These are phyloP conservation scores for Monosporascus sp. DNA, from an alignment of 2,329 filamentous ascomycete genomes.

Conservation along the genomic window DNA sequence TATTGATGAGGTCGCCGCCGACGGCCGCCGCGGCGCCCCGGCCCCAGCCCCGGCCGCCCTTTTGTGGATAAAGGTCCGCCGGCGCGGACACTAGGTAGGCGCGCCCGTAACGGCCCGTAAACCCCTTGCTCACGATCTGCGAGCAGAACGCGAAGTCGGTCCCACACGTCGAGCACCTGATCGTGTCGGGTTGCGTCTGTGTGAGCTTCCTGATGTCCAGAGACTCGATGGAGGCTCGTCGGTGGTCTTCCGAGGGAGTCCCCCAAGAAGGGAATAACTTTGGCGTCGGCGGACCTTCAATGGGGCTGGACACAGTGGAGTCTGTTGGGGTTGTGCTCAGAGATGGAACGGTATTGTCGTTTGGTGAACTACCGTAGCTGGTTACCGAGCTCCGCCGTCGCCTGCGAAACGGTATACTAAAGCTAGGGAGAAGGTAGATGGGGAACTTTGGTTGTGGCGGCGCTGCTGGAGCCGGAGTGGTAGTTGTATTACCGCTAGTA, in stretches of 20 bases:
- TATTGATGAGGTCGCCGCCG: constrained; percentile 41
- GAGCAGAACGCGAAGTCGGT: constrained; percentile 55
- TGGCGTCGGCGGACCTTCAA: constrained; percentile 18
- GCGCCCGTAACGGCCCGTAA: constrained; percentile 60
- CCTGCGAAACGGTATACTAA: constrained; percentile 43
- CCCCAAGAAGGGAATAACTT: constrained; percentile 12
- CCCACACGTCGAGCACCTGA: constrained; percentile 55
- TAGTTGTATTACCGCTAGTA: background rate
- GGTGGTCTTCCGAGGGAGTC: constrained; percentile 1
- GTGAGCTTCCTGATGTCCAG: constrained; percentile 27
- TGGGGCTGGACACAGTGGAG: constrained; percentile 24
- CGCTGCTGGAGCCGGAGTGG: constrained; percentile 6
- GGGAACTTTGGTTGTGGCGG: constrained; percentile 38
- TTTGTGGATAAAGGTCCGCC: constrained; percentile 7
- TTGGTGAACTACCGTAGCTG: constrained; percentile 18
- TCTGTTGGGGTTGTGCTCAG: constrained; percentile 31
- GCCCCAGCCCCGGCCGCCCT: background rate
- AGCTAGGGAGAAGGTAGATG: constrained; percentile 46
- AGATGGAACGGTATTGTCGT: constrained; percentile 25
- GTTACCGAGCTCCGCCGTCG: constrained; percentile 30
- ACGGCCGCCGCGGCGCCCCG: background rate
- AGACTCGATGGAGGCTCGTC: constrained; percentile 7
- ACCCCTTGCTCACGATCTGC: constrained; percentile 61
- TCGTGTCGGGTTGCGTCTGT: constrained; percentile 45
- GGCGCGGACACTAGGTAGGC: constrained; percentile 53